Conservation (phyloP, 768 basidiomycete species). For the Amanita rubescens region DNA sequence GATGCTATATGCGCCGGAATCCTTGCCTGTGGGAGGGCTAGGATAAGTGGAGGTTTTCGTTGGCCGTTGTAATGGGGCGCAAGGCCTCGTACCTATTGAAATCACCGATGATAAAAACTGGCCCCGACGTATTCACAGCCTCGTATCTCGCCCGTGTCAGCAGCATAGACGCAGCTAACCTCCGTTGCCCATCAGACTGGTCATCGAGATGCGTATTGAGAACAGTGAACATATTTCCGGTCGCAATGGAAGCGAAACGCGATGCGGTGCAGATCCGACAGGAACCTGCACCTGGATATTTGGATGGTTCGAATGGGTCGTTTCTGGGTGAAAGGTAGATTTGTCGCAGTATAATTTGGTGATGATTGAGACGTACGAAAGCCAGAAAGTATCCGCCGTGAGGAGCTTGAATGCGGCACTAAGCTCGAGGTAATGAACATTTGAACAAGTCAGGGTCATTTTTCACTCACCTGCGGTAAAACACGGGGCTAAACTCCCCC, state of each 20-base stretch:
- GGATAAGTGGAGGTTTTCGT: no score
- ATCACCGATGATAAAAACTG: conserved; percentile 45
- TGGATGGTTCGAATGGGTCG: conserved; percentile 41
- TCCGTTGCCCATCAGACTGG: conserved; percentile 42
- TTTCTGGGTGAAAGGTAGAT: conserved; percentile 19
- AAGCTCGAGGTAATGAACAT: background rate
- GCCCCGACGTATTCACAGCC: conserved; percentile 27
- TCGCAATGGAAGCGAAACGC: conserved; percentile 23
- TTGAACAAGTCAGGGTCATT: background rate
- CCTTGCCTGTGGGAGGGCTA: conserved; percentile 34
- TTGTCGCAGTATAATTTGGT: background rate
- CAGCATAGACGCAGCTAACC: conserved; percentile 45
- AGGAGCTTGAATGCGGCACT: conserved; percentile 30
- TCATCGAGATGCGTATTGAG: conserved; percentile 53
- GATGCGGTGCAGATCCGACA: conserved; percentile 41
- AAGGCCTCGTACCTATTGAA: conserved; percentile 33
- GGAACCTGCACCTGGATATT: conserved; percentile 42
- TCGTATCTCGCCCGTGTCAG: conserved; percentile 44
- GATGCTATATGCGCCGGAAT: conserved; percentile 44
- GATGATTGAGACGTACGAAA: conserved; percentile 33
- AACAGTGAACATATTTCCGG: conserved; percentile 25
- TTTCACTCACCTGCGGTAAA: conserved; percentile 38
- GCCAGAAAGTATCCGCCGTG: conserved; percentile 46
- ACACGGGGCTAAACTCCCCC: conserved; percentile 59
- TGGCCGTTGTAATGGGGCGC: no score